Evolutionary conservation across 1,139 yeast species (phyloP).

Genomic region (Suhomyces bolitotheri): DNA sequence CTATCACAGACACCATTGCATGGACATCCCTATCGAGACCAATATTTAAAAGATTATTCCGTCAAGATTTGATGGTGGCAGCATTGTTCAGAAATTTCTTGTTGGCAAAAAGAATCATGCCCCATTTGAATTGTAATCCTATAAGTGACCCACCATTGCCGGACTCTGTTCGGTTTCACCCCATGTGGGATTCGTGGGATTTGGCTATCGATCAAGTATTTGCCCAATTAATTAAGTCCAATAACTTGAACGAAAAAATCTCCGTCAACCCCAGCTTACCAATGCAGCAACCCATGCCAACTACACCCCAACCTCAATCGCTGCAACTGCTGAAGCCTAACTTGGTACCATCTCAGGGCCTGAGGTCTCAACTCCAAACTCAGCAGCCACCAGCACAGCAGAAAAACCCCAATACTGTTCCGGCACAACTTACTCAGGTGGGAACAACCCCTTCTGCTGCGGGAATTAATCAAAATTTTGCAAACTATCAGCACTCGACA

Average conservation of each 20-base stretch:
- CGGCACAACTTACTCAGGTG: slow-evolving; percentile 15
- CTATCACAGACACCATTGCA: slow-evolving; percentile 96
- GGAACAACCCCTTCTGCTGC: slow-evolving; percentile 26
- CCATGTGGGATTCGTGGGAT: slow-evolving; percentile 99
- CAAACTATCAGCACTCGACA: slow-evolving; percentile 78
- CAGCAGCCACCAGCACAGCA: slow-evolving; percentile 8
- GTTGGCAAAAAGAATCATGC: slow-evolving; percentile 91
- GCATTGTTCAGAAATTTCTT: slow-evolving; percentile 91
- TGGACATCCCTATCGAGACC: slow-evolving; percentile 93
- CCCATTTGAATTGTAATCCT: slow-evolving; percentile 91
- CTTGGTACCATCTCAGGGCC: not conserved
- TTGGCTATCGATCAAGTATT: slow-evolving; percentile 93
- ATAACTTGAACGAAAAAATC: slow-evolving; percentile 17
- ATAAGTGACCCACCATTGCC: slow-evolving; percentile 93
- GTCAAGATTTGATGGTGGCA: slow-evolving; percentile 97
- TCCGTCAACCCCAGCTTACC: slow-evolving; percentile 6
- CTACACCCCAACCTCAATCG: slow-evolving; percentile 1
- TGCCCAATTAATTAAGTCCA: slow-evolving; percentile 57
- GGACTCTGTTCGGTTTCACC: slow-evolving; percentile 72
- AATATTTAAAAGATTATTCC: slow-evolving; percentile 80
- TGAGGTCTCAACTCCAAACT: not conserved
- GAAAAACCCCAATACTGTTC: slow-evolving; percentile 6
- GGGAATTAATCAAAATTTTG: slow-evolving; percentile 23
- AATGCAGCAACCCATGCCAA: not conserved
- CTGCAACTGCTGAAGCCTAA: slow-evolving; percentile 1